A percentile compares a stretch with the other conserved stretches of the same genome.
Conservation (phyloP, 306 rosid genomes). For the Arachis hypogaea region DNA sequence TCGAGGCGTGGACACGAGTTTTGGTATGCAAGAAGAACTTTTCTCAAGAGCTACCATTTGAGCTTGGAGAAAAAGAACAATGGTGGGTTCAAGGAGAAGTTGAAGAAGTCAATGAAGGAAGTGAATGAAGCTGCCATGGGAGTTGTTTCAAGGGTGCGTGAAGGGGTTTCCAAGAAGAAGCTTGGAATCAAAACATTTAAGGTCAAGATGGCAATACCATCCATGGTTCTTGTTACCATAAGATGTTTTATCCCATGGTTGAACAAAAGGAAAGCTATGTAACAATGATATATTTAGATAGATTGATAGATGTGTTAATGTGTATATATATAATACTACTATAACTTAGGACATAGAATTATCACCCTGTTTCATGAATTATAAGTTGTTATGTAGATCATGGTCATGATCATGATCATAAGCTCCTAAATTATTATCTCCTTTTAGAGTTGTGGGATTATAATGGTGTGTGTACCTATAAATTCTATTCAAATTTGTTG, state of each 20-base stretch:
- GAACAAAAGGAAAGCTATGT: conserved; percentile 35
- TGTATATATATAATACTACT: not conserved
- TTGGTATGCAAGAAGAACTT: not conserved
- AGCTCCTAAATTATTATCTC: not conserved
- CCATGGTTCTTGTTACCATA: conserved; percentile 34
- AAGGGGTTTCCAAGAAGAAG: conserved; percentile 32
- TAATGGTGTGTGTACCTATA: not conserved
- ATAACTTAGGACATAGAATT: not conserved
- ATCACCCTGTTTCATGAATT: not conserved
- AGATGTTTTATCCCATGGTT: conserved; percentile 51
- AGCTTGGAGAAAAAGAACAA: not conserved
- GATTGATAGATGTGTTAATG: not conserved
- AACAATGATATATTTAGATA: too few species aligned
- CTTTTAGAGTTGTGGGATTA: not conserved
- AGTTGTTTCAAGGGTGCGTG: conserved; percentile 39
- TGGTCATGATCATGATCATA: not conserved
- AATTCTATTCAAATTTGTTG: not conserved
- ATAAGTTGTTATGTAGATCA: not conserved
- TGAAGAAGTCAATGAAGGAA: conserved; percentile 30
- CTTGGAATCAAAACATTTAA: conserved; percentile 42
- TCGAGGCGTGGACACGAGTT: not conserved
- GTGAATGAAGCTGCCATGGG: conserved; percentile 36
- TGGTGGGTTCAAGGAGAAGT: not conserved
- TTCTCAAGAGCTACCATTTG: conserved; percentile 1
- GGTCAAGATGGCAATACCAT: conserved; percentile 46